Percentiles rank a stretch among this genome's conserved stretches.
Evolutionary conservation across 176 grass and related monocot species (phyloP).

Genomic region (Otatea glauca): DNA sequence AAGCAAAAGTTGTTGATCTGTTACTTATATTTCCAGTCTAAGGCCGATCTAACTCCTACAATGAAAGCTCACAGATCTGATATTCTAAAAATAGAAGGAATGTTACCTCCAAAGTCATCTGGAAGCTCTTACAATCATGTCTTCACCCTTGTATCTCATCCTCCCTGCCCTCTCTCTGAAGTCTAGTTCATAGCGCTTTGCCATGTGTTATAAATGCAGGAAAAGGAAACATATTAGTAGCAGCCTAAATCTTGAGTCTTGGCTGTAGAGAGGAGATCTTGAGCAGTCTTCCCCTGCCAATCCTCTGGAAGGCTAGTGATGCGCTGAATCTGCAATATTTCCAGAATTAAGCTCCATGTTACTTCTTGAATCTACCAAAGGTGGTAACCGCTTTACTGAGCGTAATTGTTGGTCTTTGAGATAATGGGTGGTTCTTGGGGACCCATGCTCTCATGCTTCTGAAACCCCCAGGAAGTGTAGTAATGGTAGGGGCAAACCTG

Average conservation of each 20-base stretch:
- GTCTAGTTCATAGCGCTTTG: constrained; percentile 83
- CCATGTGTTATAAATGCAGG: constrained; percentile 45
- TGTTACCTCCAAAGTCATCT: constrained; percentile 75
- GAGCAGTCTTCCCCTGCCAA: constrained; percentile 80
- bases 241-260: not conserved
- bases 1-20: not conserved
- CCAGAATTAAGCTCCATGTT: not conserved
- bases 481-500: constrained; percentile 82
- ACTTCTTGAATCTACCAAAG: not conserved
- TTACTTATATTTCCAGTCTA: not conserved
- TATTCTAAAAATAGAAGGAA: too few relatives aligned
- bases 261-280: constrained; percentile 81
- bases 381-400: constrained; percentile 10
- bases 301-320: constrained; percentile 72
- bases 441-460: constrained; percentile 84
- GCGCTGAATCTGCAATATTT: constrained; percentile 68
- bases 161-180: constrained; percentile 90
- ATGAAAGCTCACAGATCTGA: not conserved
- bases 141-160: too few relatives aligned
- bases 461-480: constrained; percentile 71
- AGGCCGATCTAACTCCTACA: not conserved
- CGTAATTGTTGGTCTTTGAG: constrained; percentile 57
- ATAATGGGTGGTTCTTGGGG: constrained; percentile 73
- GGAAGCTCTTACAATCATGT: constrained; percentile 91
- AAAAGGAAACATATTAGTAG: not conserved